These are phyloP conservation scores for Phytophthora citrophthora DNA, from an alignment of 352 stramenopile genomes.

Conservation along the genomic window DNA sequence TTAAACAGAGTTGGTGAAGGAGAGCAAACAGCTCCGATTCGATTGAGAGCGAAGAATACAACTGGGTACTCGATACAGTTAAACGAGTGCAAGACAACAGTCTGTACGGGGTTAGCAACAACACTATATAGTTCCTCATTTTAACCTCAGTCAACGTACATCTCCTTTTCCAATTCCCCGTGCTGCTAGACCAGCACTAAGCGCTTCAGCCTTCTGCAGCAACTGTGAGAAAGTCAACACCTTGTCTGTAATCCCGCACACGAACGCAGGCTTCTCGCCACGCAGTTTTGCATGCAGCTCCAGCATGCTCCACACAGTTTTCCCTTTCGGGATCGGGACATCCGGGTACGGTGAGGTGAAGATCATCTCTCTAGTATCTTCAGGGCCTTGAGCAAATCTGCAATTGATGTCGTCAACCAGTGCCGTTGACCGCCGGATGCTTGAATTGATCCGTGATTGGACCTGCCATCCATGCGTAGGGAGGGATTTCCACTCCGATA, in stretches of 20 bases:
- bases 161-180: not conserved
- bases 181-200: not conserved
- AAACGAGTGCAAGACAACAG: not conserved
- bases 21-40: not conserved
- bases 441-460: slow-evolving; percentile 1
- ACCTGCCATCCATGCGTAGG: not conserved
- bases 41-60: not conserved
- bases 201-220: not conserved
- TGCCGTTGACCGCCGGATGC: not conserved
- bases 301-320: not conserved
- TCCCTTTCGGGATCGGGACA: not conserved
- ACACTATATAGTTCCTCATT: not conserved
- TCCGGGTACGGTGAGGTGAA: not conserved
- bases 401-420: slow-evolving; percentile 2
- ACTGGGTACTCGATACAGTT: slow-evolving; percentile 1
- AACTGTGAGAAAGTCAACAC: not conserved
- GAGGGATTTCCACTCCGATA: not conserved
- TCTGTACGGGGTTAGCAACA: not conserved
- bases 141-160: not conserved
- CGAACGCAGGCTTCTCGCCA: not conserved
- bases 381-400: slow-evolving; percentile 6
- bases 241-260: not conserved
- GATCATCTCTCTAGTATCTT: not conserved
- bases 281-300: slow-evolving; percentile 21
- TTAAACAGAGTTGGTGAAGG: not conserved